A percentile compares a stretch with the other conserved stretches of the same genome.
These are phyloP conservation scores for Fonsecaea pugnacius DNA, from an alignment of 2,329 filamentous ascomycete species.

Conservation along the genomic window DNA sequence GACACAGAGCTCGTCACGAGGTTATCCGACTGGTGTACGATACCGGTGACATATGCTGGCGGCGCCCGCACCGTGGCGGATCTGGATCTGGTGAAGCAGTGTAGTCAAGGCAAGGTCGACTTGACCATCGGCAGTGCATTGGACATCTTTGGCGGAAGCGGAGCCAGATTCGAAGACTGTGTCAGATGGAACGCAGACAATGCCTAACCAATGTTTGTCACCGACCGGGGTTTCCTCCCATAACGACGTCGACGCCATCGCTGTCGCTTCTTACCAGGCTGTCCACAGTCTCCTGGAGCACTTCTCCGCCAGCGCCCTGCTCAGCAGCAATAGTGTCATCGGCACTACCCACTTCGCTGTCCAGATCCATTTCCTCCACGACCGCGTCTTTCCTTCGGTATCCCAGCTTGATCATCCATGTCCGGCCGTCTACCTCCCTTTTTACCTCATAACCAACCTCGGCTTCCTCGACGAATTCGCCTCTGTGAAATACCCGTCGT, in stretches of 20 bases:
- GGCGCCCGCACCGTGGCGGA: conserved; percentile 84
- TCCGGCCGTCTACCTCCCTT: conserved; percentile 7
- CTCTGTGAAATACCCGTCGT: background rate
- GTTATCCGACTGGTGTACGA: conserved; percentile 82
- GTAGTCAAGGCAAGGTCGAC: conserved; percentile 83
- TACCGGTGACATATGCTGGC: conserved; percentile 94
- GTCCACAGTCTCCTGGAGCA: background rate
- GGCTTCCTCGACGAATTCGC: conserved; percentile 17
- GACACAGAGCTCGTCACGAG: conserved; percentile 80
- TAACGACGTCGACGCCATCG: conserved; percentile 1
- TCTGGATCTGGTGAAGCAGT: conserved; percentile 75
- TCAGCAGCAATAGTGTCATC: background rate
- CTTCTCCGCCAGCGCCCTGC: background rate
- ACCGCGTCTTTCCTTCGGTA: conserved; percentile 11
- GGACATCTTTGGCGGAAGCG: conserved; percentile 90
- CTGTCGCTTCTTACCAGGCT: background rate
- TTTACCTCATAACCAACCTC: conserved; percentile 16
- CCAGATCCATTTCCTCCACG: conserved; percentile 1
- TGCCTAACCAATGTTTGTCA: conserved; percentile 28
- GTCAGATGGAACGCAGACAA: conserved; percentile 75
- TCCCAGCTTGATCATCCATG: conserved; percentile 7
- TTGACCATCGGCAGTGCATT: conserved; percentile 95
- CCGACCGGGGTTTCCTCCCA: background rate
- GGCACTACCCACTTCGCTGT: background rate
- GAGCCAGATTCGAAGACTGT: conserved; percentile 86